Evolutionary conservation across 1,284 basidiomycete species (phyloP).

Genomic region (Leccinum griseonigrum): DNA sequence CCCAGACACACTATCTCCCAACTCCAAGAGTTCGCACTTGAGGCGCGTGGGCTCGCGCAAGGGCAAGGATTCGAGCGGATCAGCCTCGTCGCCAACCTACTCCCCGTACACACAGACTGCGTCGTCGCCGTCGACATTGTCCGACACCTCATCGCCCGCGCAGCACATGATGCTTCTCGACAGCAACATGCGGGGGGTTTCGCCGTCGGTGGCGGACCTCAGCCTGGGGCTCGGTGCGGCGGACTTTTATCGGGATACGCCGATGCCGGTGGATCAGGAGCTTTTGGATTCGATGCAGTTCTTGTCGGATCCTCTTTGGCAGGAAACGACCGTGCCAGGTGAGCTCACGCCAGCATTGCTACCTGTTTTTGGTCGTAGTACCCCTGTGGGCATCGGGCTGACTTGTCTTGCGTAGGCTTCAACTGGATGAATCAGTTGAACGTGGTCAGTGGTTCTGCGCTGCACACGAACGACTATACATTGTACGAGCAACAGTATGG

Average conservation of each 20-base stretch:
- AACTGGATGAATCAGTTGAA: slow-evolving; percentile 41
- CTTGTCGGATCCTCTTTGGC: slow-evolving; percentile 51
- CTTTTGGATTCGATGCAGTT: slow-evolving; percentile 61
- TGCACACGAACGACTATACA: slow-evolving; percentile 29
- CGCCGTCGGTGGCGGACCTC: slow-evolving; percentile 9
- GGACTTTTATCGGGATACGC: slow-evolving; percentile 45
- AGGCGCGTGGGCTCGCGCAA: slow-evolving; percentile 14
- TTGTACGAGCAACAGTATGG: slow-evolving; percentile 27
- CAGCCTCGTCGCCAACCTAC: slow-evolving; percentile 14
- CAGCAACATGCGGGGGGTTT: slow-evolving; percentile 11
- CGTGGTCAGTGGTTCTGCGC: slow-evolving; percentile 6
- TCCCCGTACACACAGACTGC: not conserved
- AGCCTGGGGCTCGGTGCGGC: slow-evolving; percentile 34
- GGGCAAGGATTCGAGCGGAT: slow-evolving; percentile 9
- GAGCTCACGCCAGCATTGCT: not conserved
- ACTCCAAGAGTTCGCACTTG: slow-evolving; percentile 13
- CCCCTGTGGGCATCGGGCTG: not conserved
- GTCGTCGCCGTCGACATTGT: slow-evolving; percentile 16
- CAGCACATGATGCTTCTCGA: slow-evolving; percentile 11
- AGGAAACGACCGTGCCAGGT: slow-evolving; percentile 54
- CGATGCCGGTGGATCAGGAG: slow-evolving; percentile 55
- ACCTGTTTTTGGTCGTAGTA: not conserved
- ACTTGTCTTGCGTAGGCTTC: slow-evolving; percentile 31
- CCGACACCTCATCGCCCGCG: slow-evolving; percentile 18
- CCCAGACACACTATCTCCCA: slow-evolving; percentile 35